These are phyloP conservation scores for Mycena vulgaris DNA, from an alignment of 768 basidiomycete genomes.

Conservation along the genomic window DNA sequence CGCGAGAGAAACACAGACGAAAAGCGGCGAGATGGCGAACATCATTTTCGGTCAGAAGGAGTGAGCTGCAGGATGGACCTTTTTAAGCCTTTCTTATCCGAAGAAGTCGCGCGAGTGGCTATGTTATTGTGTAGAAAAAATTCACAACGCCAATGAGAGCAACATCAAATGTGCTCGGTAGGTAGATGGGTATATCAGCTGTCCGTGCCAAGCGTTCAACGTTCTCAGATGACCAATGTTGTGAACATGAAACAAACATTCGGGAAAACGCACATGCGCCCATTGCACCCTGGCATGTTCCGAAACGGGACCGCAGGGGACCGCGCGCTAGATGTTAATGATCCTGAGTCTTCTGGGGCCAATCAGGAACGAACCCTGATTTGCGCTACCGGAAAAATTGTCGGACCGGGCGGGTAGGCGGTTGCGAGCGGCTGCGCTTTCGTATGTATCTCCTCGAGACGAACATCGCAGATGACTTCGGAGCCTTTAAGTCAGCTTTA, in stretches of 20 bases:
- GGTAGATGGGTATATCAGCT: neutral
- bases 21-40: conserved; percentile 21
- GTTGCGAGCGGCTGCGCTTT: neutral
- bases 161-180: neutral
- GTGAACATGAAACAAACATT: neutral
- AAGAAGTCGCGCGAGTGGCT: neutral
- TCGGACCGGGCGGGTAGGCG: neutral
- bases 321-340: no score
- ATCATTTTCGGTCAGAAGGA: neutral
- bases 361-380: no score
- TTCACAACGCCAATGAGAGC: neutral
- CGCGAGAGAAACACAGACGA: conserved; percentile 25
- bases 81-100: neutral
- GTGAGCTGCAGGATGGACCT: neutral
- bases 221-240: neutral
- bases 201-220: neutral
- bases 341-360: no score
- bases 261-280: neutral
- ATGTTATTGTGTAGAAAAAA: neutral
- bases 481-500: neutral
- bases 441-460: no score
- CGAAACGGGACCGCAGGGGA: no score
- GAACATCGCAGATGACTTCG: neutral
- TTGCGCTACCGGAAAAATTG: neutral
- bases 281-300: no score